Evolutionary conservation across 805 yeast genomes (phyloP).

Genomic region (Metschnikowia aberdeeniae): DNA sequence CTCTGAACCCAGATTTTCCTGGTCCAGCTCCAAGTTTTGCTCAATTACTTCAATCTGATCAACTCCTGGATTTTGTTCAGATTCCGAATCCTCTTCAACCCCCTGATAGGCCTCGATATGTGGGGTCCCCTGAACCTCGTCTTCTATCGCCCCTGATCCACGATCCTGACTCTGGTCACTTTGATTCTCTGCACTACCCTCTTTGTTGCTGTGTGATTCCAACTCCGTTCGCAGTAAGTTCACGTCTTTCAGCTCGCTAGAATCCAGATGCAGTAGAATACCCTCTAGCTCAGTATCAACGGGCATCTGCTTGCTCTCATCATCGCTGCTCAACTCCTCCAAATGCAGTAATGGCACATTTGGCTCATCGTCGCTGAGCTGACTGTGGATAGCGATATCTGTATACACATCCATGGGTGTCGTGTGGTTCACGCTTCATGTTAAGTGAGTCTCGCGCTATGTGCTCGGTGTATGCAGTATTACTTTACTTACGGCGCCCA

Average conservation of each 20-base stretch:
- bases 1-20: too few relatives aligned
- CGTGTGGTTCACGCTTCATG: background rate
- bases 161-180: too few relatives aligned
- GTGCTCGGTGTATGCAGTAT: too few relatives aligned
- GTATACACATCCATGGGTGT: background rate
- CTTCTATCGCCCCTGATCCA: background rate
- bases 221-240: too few relatives aligned
- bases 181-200: too few relatives aligned
- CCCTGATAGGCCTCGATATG: background rate
- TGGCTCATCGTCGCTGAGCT: background rate
- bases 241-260: too few relatives aligned
- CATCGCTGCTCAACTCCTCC: constrained; percentile 6
- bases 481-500: constrained; percentile 37
- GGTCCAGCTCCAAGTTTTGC: too few relatives aligned
- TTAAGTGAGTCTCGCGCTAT: background rate
- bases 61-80: background rate
- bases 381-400: background rate
- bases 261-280: too few relatives aligned
- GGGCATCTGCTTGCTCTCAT: background rate
- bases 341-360: background rate
- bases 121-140: background rate
- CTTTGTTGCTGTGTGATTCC: too few relatives aligned
- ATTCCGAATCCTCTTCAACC: background rate
- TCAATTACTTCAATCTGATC: background rate
- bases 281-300: too few relatives aligned